Percentiles rank a stretch among this genome's conserved stretches.
Conservation (phyloP, 768 basidiomycete species). For the Leccinum sublutescens region DNA sequence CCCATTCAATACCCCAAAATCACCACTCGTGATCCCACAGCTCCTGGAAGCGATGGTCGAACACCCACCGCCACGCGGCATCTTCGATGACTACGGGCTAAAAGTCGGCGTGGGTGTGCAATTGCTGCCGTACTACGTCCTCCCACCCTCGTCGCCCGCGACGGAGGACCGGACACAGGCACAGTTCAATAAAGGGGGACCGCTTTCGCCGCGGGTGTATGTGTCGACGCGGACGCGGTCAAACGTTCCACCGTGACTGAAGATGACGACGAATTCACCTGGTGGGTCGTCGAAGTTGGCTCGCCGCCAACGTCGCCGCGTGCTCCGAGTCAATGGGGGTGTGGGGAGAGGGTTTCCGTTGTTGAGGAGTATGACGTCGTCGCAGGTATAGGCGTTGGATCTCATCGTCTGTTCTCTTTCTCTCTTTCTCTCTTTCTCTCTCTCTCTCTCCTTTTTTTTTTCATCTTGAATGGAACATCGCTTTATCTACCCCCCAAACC, state of each 20-base stretch:
- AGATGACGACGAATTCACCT: background rate
- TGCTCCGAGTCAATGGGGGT: background rate
- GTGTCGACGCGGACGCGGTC: constrained; percentile 47
- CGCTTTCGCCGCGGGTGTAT: constrained; percentile 50
- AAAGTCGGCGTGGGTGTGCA: constrained; percentile 27
- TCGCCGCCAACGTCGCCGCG: constrained; percentile 12
- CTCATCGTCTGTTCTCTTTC: too few species aligned
- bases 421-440: too few species aligned
- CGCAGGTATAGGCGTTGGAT: too few species aligned
- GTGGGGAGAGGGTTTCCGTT: constrained; percentile 9
- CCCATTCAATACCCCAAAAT: background rate
- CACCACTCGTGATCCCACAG: constrained; percentile 40
- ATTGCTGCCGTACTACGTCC: constrained; percentile 9
- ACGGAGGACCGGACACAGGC: constrained; percentile 27
- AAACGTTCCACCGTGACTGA: background rate
- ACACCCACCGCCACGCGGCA: constrained; percentile 71
- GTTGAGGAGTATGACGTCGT: too few species aligned
- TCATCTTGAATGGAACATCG: too few species aligned
- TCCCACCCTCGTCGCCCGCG: constrained; percentile 10
- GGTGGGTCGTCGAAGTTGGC: constrained; percentile 29
- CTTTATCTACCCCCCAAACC: too few species aligned
- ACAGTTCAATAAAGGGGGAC: constrained; percentile 22
- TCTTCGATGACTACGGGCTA: constrained; percentile 59
- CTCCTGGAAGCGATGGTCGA: constrained; percentile 85
- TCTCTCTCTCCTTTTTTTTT: too few species aligned